A percentile compares a stretch with the other conserved stretches of the same genome.
Conservation (phyloP, 2,329 filamentous ascomycete genomes). For the Clonostachys rosea region DNA sequence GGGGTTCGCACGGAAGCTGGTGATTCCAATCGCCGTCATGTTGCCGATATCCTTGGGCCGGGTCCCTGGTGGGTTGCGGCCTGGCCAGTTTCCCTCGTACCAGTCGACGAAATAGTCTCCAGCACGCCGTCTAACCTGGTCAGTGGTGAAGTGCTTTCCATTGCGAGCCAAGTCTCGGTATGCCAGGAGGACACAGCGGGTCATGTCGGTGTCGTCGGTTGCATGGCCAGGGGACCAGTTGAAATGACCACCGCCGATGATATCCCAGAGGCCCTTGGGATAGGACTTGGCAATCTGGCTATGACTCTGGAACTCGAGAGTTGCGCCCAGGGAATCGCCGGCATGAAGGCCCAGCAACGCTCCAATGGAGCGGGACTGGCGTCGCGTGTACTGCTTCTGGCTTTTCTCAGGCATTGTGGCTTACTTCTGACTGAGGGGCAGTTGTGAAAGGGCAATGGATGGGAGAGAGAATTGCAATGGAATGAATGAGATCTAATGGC, state of each 20-base stretch:
- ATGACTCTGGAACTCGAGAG: conserved; percentile 34
- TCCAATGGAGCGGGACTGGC: conserved; percentile 25
- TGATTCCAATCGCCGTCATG: conserved; percentile 27
- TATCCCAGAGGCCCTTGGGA: conserved; percentile 30
- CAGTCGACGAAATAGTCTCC: conserved; percentile 34
- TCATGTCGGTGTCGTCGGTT: conserved; percentile 43
- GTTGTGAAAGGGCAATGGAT: too few species aligned
- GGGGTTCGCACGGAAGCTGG: conserved; percentile 20
- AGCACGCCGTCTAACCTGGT: conserved; percentile 9
- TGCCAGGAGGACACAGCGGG: conserved; percentile 36
- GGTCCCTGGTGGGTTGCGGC: conserved; percentile 16
- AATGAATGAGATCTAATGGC: too few species aligned
- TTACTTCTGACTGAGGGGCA: too few species aligned
- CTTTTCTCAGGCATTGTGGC: too few species aligned
- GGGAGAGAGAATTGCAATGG: too few species aligned
- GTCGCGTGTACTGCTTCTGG: too few species aligned
- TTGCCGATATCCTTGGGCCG: conserved; percentile 30
- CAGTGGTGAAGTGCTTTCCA: neutral
- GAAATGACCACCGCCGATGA: conserved; percentile 38
- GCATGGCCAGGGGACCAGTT: conserved; percentile 34
- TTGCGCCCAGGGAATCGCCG: conserved; percentile 40
- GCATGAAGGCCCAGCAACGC: conserved; percentile 40
- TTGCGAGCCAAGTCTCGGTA: conserved; percentile 19
- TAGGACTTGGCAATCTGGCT: conserved; percentile 18
- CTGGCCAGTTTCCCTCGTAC: conserved; percentile 35